Conservation (phyloP, 2,329 filamentous ascomycete genomes). For the Tympanopsis confertula region DNA sequence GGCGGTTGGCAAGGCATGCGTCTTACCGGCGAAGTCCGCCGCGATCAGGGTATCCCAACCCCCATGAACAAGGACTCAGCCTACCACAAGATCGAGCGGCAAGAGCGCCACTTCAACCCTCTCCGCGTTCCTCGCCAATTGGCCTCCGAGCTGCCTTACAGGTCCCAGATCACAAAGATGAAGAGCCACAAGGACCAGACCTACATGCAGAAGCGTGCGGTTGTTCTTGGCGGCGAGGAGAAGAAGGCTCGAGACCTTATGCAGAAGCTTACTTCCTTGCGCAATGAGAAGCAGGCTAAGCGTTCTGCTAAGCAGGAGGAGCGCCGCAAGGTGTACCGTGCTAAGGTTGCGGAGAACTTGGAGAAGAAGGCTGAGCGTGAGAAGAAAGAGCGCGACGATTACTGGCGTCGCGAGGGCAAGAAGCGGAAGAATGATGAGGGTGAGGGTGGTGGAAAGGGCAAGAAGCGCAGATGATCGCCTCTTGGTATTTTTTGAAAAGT, state of each 20-base stretch:
- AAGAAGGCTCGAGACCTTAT: constrained; percentile 77
- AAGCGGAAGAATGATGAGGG: not conserved
- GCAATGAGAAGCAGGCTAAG: constrained; percentile 84
- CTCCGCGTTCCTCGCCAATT: constrained; percentile 68
- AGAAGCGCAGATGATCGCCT: constrained; percentile 1
- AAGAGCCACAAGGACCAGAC: constrained; percentile 70
- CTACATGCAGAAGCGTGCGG: constrained; percentile 90
- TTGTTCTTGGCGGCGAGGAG: constrained; percentile 78
- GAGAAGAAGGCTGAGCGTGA: constrained; percentile 81
- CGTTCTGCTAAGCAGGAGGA: constrained; percentile 78
- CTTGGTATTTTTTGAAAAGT: too few species aligned
- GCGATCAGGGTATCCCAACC: constrained; percentile 61
- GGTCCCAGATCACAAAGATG: constrained; percentile 76
- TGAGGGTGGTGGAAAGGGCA: not conserved
- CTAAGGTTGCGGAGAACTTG: constrained; percentile 68
- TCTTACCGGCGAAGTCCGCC: constrained; percentile 80
- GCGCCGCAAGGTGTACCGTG: constrained; percentile 66
- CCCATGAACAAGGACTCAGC: constrained; percentile 74
- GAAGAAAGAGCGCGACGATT: constrained; percentile 85
- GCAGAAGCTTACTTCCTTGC: constrained; percentile 81
- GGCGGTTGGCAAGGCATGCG: constrained; percentile 81
- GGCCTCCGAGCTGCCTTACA: constrained; percentile 78
- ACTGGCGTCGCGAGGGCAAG: constrained; percentile 45
- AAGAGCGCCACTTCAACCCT: constrained; percentile 66
- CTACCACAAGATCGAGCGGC: constrained; percentile 61